These are phyloP conservation scores for Metrosideros polymorpha DNA, from an alignment of 441 rosid species.

Conservation along the genomic window DNA sequence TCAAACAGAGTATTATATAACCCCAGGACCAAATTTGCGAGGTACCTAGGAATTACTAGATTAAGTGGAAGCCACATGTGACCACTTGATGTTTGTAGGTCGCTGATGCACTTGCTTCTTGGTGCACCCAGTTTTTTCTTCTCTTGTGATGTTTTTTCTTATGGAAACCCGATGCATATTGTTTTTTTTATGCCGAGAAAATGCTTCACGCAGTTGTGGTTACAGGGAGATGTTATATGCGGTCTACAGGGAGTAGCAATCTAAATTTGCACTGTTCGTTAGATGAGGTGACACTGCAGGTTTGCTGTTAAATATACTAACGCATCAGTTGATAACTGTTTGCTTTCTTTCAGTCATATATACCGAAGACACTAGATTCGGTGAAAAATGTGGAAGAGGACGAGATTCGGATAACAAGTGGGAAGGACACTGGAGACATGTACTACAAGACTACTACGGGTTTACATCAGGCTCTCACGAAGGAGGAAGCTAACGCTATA, in stretches of 20 bases:
- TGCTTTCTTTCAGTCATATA: conserved; percentile 37
- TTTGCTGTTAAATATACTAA: too few species aligned
- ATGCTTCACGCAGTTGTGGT: neutral
- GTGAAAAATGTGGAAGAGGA: conserved; percentile 75
- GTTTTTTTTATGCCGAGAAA: too few species aligned
- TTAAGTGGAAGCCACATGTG: too few species aligned
- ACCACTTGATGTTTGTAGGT: too few species aligned
- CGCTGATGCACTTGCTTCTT: too few species aligned
- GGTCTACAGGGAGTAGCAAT: neutral
- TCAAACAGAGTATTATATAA: too few species aligned
- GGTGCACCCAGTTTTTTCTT: too few species aligned
- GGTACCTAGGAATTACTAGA: too few species aligned
- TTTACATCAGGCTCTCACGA: conserved; percentile 54
- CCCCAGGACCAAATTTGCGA: neutral
- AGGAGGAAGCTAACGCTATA: conserved; percentile 8
- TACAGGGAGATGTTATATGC: too few species aligned
- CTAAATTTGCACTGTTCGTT: neutral
- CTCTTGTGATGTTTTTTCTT: too few species aligned
- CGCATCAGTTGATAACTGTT: too few species aligned
- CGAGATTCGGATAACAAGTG: conserved; percentile 50
- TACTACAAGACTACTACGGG: conserved; percentile 67
- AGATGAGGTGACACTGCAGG: neutral
- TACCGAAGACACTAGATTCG: conserved; percentile 64
- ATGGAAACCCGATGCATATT: neutral
- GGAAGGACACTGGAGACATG: conserved; percentile 63